Base-by-base conservation (phyloP, 2,329 filamentous ascomycete genomes). In the Aspergillus persii region DNA sequence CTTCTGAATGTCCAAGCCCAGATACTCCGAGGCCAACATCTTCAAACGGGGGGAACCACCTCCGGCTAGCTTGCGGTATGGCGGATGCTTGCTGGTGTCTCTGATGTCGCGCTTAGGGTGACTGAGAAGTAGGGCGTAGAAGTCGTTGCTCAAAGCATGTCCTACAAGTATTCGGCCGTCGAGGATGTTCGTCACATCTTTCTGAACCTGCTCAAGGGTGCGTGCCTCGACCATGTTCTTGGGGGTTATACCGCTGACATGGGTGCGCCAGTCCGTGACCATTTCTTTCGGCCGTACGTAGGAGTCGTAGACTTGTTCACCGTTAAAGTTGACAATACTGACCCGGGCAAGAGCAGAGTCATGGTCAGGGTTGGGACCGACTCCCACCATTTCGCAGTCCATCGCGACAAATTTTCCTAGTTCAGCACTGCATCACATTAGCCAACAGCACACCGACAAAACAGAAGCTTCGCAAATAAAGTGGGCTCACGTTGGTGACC, bases 361-460 rank as follows among this genome's bases (percentile, higher is more conserved):
- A 26, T 86, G 84, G 53, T 86, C 86, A 3, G 85, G 85, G 76
- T 79, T 74, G 2, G 77, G 78, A 1, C 85, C 84, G 0, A 96
- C 86, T 51, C 94, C 95, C 29, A 99, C 95, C 95, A 99, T 99
- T 78, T 99, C 95, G 76, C 95, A 99, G 79, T 99, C 95, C 50
- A 99, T 86, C 23, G 91, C 90, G 47, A 99, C 79, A 74, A 96
- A 99, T 81, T 95, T 96, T 54, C 94, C 95, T 23, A 93, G 79
- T 55, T 92, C 85, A 39, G 89, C 77, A 5, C 83, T 85, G 27
- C 79, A 74, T 63, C 71, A 36, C n/a, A 12, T 56, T 69, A n/a
- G 15, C 44, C 12, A 31, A 54, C 50, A 9, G 12, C 9, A 23
- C 57, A 3, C 6, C 50, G 44, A 30, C 8, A 47, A 31, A 51